Evolutionary conservation across 768 basidiomycete genomes (phyloP), one percentile per base, ranked within the genome.

Genomic region (Amanita thiersii): DNA sequence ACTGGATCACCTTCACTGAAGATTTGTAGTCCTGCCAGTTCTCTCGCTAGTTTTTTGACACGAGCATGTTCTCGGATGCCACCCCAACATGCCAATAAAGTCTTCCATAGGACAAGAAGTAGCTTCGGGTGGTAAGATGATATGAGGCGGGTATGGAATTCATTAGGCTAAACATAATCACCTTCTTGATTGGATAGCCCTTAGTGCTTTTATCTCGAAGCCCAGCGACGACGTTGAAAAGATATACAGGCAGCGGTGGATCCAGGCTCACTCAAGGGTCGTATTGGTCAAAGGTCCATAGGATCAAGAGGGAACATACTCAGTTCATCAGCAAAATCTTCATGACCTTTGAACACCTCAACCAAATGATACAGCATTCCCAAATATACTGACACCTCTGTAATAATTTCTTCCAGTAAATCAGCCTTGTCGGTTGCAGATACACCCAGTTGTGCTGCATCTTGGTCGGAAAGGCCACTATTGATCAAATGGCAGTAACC

Each of bases 121-220:
- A 97, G 77, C 93, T 96, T 51, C 3, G 15, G 9, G 36, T 37
- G n/a, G 4, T 37, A 35, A 14, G 15, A 34, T 40, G 14, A 29
- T 12, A 31, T 23, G 17, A 11, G 17, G 15, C 11, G 9, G 20
- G 7, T 18, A 40, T 24, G 11, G 18, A 14, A 8, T 9, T 29
- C 18, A 14, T 9, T 19, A 18, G 17, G 17, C 28, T 36, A 40
- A 30, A 42, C 40, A 46, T 40, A 46, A 58, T 15, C 39, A 87
- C 92, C 76, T 97, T 97, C 66, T 98, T 99, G 52, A 96, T 86
- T 0, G 96, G 96, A 62, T 96, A 99, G 4, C 89, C 89, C 55
- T 88, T 92, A 2, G 90, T 86, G 55, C 85, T 86, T 64, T 91
- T 90, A 58, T 98, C 94, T 50, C 89, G 81, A 30, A 97, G 66